Conservation (phyloP, 2,329 filamentous ascomycete genomes). For the Stromatinia cepivora region DNA sequence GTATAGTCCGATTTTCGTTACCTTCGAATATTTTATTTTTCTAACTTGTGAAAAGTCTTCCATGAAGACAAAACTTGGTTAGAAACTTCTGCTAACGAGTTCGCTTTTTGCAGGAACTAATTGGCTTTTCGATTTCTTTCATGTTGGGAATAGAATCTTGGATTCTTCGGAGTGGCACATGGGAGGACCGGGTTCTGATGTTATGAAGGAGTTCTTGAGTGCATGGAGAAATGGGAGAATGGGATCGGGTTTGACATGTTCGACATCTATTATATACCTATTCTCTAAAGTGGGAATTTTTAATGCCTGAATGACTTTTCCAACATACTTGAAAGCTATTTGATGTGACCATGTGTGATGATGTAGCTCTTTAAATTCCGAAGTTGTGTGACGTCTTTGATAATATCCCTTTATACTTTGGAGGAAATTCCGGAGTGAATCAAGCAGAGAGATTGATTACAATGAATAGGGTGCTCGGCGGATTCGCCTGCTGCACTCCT, state of each 20-base stretch:
- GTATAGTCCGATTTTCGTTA: slow-evolving; percentile 15
- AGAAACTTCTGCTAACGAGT: slow-evolving; percentile 11
- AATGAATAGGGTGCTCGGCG: neutral
- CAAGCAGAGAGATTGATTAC: neutral
- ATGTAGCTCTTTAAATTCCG: neutral
- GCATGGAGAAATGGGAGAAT: slow-evolving; percentile 9
- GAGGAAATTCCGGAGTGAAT: neutral
- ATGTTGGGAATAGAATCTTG: slow-evolving; percentile 14
- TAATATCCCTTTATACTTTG: neutral
- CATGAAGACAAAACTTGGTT: slow-evolving; percentile 1
- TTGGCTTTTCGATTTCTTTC: slow-evolving; percentile 13
- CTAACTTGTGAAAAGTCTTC: slow-evolving; percentile 7
- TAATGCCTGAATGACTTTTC: slow-evolving; percentile 22
- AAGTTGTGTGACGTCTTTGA: neutral
- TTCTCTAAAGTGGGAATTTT: slow-evolving; percentile 18
- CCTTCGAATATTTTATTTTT: neutral
- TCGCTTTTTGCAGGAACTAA: slow-evolving; percentile 20
- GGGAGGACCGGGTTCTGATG: slow-evolving; percentile 16
- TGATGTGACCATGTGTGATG: slow-evolving; percentile 10
- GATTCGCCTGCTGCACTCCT: neutral
- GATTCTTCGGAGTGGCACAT: slow-evolving; percentile 18
- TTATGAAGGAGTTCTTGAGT: slow-evolving; percentile 16
- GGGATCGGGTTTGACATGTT: slow-evolving; percentile 18
- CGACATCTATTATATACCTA: slow-evolving; percentile 20
- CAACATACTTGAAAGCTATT: neutral